Base-by-base conservation (phyloP, 2,329 filamentous ascomycete genomes). In the Tympanopsis confertula region DNA sequence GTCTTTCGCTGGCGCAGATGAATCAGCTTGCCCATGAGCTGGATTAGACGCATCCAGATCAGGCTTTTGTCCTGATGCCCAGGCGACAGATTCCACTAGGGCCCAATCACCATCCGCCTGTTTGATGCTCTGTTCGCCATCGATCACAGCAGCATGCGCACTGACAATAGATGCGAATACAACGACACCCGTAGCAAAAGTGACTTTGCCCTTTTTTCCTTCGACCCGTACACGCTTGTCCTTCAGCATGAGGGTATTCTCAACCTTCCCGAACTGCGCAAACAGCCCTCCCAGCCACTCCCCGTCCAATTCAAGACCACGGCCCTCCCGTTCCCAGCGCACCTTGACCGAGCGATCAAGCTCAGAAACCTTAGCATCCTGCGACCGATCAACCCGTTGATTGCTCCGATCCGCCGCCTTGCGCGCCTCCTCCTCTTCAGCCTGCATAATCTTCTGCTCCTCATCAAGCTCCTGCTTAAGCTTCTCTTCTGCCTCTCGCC, bases 271-370 rank as follows among this genome's bases (percentile, higher is more conserved):
- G 46, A 75, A 77, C 13, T 58, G 54, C 1, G 56, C 53, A 49
- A 78, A 78, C 13, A 71, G 54, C 5, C 50, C 44, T 5, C 45
- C 48, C 10, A 78, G 44, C 7, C 55, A 53, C 2, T 68, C 62
- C 38, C 66, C 63, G 44, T 68, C 67, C 41, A 74, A 55, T 2
- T 59, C 51, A 5, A 59, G 49, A 1, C 62, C 61, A 7, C 53
- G 54, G 13, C 61, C 67, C 41, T 72, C 65, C 19, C 66, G 55
- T 5, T 61, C 48, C 61, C 71, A 78, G 5, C 71, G 66, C 12
- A 77, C 58, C 47, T 72, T 77, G 43, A 79, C 57, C 4, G 70
- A 69, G 19, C 74, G 65, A 40, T 78, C 69, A 35, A 74, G 55
- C 38, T 75, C 71, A 1, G 66, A 54, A 4, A 71, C 62, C 40